phyloP scores from a whole-genome alignment of 192 early-diverging fungal species.

The Umbelopsis isabellina region DNA sequence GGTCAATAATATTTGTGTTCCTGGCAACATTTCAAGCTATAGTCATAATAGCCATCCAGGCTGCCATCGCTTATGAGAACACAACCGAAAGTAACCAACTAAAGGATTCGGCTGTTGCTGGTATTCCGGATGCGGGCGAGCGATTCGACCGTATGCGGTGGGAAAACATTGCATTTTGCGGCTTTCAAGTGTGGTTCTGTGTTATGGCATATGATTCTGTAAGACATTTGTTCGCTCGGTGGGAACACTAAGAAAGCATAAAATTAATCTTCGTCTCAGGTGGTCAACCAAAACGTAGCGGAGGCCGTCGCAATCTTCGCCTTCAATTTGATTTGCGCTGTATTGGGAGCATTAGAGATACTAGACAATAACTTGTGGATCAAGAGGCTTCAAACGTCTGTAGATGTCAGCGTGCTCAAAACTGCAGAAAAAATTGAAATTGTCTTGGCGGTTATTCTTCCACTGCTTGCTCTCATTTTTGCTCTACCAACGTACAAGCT shows the following conservation, averaged over 20 bases:
- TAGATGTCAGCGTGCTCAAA: slow-evolving; percentile 15
- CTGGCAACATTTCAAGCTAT: slow-evolving; percentile 37
- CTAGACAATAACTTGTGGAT: slow-evolving; percentile 40
- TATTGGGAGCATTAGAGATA: slow-evolving; percentile 42
- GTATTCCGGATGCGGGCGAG: slow-evolving; percentile 15
- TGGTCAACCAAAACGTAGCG: slow-evolving; percentile 43
- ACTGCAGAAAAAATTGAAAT: slow-evolving; percentile 41
- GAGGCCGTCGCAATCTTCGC: slow-evolving; percentile 38
- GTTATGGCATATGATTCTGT: slow-evolving; percentile 47
- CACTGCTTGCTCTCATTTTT: slow-evolving; percentile 31
- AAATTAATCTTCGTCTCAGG: slow-evolving; percentile 24
- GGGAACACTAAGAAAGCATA: background rate
- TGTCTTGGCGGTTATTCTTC: slow-evolving; percentile 30
- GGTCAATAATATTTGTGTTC: slow-evolving; percentile 40
- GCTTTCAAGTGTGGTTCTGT: slow-evolving; percentile 42
- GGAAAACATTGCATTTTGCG: slow-evolving; percentile 46
- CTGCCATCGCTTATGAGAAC: slow-evolving; percentile 36
- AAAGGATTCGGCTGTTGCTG: background rate
- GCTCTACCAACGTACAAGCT: slow-evolving; percentile 33
- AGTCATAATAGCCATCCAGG: slow-evolving; percentile 35
- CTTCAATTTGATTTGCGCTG: slow-evolving; percentile 39
- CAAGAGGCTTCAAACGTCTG: slow-evolving; percentile 7
- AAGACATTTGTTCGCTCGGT: slow-evolving; percentile 6
- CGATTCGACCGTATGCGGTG: slow-evolving; percentile 43
- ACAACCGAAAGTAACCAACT: slow-evolving; percentile 23